Base-by-base conservation (phyloP, 1,284 basidiomycete species). In the Trametes pubescens region DNA sequence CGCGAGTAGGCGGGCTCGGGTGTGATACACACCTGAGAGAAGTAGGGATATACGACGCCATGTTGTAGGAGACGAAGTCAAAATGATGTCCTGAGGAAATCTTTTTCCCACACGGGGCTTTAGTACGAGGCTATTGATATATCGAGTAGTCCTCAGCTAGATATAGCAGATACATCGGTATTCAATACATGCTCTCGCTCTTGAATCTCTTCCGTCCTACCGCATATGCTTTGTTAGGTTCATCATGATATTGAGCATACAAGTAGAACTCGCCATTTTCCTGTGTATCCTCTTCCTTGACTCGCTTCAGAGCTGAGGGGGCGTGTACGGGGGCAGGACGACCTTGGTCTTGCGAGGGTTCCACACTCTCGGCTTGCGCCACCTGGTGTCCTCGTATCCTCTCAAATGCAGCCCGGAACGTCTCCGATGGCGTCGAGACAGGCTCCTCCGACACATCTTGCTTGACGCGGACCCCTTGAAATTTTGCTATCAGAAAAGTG, bases 1-100 rank as follows among this genome's bases (percentile, higher is more conserved):
- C 4, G 60, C 69, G 47, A 68, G 65, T 47, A 59, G 52, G 47
- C 53, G 67, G 7, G 61, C 63, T 0, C 48, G 59, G 13, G 52
- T 54, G 10, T 40, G n/a, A 34, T 24, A 35, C 11, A 2, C 21
- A 14, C 4, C 8, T 52, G 37, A 18, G 13, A 40, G 16, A 21
- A 18, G 24, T 7, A 38, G 21, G 29, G 29, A 32, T 8, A 8
- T 8, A 32, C 29, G 29, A 8, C 29, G 18, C 22, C 21, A 4
- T 21, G 49, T 8, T 35, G 18, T 51, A 35, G 10, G 11, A 38
- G 37, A 13, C 11, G 29, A 49, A 35, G 32, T 21, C 7, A 34
- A 18, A 51, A n/a, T 32, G 29, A 35, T 32, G 22, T 21, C 24
- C 22, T 18, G 7, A 10, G 3, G 21, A 5, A 52, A 13, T 51